Conservation (phyloP, 768 basidiomycete genomes). For the Antrodiella citrinella region DNA sequence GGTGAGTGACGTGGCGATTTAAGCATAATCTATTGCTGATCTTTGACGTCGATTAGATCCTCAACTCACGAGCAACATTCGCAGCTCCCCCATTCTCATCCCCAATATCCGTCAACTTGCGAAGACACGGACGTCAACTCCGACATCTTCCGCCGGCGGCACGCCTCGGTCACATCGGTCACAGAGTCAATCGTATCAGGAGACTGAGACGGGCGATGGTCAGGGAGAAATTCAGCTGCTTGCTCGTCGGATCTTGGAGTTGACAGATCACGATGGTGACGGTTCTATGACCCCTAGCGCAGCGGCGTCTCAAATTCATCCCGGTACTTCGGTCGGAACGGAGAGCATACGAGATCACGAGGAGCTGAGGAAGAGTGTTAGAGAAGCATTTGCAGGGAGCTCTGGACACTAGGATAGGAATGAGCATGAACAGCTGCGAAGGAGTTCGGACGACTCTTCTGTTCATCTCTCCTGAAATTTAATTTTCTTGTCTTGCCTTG, state of each 20-base stretch:
- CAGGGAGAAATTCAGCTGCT: constrained; percentile 88
- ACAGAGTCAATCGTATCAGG: constrained; percentile 64
- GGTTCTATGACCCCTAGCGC: constrained; percentile 52
- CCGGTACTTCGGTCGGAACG: constrained; percentile 58
- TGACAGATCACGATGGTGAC: constrained; percentile 71
- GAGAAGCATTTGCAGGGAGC: constrained; percentile 70
- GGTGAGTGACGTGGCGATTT: constrained; percentile 36
- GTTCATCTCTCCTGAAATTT: neutral
- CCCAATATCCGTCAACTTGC: constrained; percentile 84
- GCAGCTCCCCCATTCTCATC: constrained; percentile 69
- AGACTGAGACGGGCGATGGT: constrained; percentile 80
- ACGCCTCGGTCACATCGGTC: constrained; percentile 69
- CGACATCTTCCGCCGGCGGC: constrained; percentile 59
- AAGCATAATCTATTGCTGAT: neutral
- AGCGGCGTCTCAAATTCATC: constrained; percentile 58
- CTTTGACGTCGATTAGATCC: constrained; percentile 46
- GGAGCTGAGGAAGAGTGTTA: constrained; percentile 72
- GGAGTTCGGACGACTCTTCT: neutral
- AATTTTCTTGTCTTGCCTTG: too few species aligned
- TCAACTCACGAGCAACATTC: constrained; percentile 85
- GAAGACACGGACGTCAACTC: constrained; percentile 58
- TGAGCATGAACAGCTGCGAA: neutral
- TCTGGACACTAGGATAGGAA: constrained; percentile 28
- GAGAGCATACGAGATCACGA: constrained; percentile 59
- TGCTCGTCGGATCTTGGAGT: constrained; percentile 77